Percentiles rank a stretch among this genome's conserved stretches.
These are phyloP conservation scores for Waltergamsia citrina DNA, from an alignment of 2,329 filamentous ascomycete species.

Conservation along the genomic window DNA sequence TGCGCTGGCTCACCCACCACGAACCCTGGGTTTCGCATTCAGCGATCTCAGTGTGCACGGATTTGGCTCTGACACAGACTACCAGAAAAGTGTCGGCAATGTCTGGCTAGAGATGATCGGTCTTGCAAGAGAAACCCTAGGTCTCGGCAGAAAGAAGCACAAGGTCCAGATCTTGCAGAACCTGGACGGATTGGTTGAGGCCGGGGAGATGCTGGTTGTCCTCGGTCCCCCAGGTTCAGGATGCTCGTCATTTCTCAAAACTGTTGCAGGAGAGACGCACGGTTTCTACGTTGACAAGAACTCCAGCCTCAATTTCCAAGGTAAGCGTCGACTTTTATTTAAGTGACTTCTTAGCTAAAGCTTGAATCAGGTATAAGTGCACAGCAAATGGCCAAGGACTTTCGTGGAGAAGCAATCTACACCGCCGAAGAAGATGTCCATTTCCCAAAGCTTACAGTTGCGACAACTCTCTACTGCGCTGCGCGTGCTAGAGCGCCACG, in stretches of 20 bases:
- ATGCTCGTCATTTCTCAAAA: constrained; percentile 80
- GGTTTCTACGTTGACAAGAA: constrained; percentile 64
- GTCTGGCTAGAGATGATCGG: constrained; percentile 42
- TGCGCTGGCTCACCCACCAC: too few relatives aligned
- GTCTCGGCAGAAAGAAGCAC: constrained; percentile 37
- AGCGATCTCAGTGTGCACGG: constrained; percentile 60
- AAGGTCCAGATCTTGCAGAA: constrained; percentile 60
- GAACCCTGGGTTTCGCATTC: constrained; percentile 56
- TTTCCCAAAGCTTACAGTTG: constrained; percentile 68
- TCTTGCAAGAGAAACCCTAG: constrained; percentile 38
- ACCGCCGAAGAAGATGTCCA: constrained; percentile 78
- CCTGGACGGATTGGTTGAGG: constrained; percentile 59
- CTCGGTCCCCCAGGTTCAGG: constrained; percentile 64
- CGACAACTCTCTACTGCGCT: constrained; percentile 71
- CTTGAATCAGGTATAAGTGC: constrained; percentile 46
- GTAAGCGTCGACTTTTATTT: constrained; percentile 26
- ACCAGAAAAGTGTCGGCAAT: constrained; percentile 58
- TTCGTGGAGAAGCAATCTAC: constrained; percentile 81
- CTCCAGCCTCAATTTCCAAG: constrained; percentile 77
- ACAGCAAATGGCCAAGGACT: constrained; percentile 66
- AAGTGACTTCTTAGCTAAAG: constrained; percentile 5
- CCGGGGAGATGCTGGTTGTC: constrained; percentile 68
- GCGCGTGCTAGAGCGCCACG: constrained; percentile 60
- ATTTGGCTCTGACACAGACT: constrained; percentile 58
- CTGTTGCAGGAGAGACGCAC: constrained; percentile 73